Base-by-base conservation (phyloP, 2,329 filamentous ascomycete genomes). In the Pseudogymnoascus pannorum region DNA sequence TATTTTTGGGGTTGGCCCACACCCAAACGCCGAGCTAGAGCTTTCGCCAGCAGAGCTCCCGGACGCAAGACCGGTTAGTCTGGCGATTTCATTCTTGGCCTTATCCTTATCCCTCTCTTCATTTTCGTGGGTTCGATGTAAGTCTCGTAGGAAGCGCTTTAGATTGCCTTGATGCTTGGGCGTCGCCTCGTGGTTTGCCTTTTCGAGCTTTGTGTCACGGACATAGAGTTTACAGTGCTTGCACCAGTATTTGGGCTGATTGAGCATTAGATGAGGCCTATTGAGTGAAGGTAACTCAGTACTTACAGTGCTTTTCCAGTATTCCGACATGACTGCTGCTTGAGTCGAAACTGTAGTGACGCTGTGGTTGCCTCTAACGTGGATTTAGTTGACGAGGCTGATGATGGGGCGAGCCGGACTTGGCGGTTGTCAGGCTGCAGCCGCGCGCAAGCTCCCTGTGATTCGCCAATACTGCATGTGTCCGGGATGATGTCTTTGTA, bases 221-320 rank as follows among this genome's bases (percentile, higher is more conserved):
- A 99, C 89, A 75, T 87, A 97, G 72, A 83, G 84, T 72, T 86
- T 85, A 83, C 94, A 99, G 79, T 96, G 91, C 75, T 97, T 97
- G 84, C 94, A 99, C 92, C 92, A 97, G 78, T 96, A 96, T 73
- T 88, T 93, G 5, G 92, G 92, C 74, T 86, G 61, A 57, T 9
- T 20, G n/a, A 20, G 7, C 31, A 58, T 68, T 65, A 70, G 66
- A 33, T 60, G 20, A 31, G 29, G n/a, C 48, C 16, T 42, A 24
- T 54, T 12, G 36, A 9, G 20, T 18, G 29, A 44, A 20, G 4
- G 24, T 12, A n/a, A 40, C 18, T 42, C 57, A 62, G 14, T 35
- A 71, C 78, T 74, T 72, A 85, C 83, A 33, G 92, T 96, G 18
- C 93, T 97, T 74, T 97, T 97, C 94, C 94, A 97, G 77, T 96